phyloP scores from a whole-genome alignment of 768 basidiomycete species.

The Pleurotus sapidus region DNA sequence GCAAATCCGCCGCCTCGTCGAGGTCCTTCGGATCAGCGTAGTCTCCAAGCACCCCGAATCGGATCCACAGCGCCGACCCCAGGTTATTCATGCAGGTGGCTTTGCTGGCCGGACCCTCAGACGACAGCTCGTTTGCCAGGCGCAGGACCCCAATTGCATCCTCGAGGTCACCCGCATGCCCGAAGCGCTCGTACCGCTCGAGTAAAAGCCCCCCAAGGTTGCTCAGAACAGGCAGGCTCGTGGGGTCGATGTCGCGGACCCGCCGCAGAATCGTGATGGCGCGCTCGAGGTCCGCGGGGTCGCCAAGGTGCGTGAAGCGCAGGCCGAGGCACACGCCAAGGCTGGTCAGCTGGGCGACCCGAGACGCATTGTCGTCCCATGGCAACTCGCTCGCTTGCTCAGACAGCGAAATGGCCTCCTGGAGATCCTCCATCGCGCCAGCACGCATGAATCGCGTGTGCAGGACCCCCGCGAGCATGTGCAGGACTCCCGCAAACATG shows the following conservation, averaged over 20 bases:
- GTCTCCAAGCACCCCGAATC: not conserved
- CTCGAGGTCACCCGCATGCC: slow-evolving; percentile 7
- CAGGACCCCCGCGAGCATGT: not conserved
- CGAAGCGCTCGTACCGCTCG: slow-evolving; percentile 2
- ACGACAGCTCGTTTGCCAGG: not conserved
- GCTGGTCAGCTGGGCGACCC: not conserved
- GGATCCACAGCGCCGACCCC: not conserved
- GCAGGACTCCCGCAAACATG: not conserved
- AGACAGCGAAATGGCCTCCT: not conserved
- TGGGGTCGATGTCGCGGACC: not conserved
- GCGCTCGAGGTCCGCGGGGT: slow-evolving; percentile 4
- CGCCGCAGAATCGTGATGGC: not conserved
- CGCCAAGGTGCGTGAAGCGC: slow-evolving; percentile 6
- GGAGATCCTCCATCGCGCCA: not conserved
- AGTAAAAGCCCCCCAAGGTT: slow-evolving; percentile 3
- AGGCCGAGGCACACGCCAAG: not conserved
- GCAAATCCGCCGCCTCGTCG: not conserved
- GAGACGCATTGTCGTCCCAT: not conserved
- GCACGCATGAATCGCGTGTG: not conserved
- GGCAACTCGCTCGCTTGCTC: not conserved
- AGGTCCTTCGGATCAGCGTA: not conserved
- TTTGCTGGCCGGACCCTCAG: not conserved
- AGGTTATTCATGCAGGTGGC: not conserved
- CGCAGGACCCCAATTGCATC: not conserved
- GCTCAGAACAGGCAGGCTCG: not conserved